Conservation (phyloP, 208 protist genomes). For the Hexamita inflata region DNA sequence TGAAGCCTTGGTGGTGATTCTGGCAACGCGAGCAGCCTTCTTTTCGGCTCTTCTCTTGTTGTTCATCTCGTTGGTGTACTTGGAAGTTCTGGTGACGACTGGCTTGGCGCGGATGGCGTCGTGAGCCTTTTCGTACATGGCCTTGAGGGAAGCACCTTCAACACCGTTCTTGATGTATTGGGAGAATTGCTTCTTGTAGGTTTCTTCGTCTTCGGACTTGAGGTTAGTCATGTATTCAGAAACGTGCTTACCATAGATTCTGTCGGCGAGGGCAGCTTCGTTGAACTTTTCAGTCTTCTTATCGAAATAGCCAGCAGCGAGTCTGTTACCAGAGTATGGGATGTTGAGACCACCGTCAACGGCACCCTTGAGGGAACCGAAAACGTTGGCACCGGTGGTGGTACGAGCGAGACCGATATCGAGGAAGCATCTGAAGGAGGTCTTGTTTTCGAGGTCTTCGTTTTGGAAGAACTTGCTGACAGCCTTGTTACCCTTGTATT, state of each 20-base stretch:
- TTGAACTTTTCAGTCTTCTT: constrained; percentile 62
- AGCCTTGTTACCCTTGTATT: constrained; percentile 74
- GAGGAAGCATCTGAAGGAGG: constrained; percentile 82
- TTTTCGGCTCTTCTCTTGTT: no score
- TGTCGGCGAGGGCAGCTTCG: constrained; percentile 58
- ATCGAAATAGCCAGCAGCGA: constrained; percentile 81
- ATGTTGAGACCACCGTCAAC: constrained; percentile 86
- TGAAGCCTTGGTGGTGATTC: no score
- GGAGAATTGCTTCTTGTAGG: constrained; percentile 75
- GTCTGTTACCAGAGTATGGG: constrained; percentile 75
- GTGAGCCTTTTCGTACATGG: constrained; percentile 75
- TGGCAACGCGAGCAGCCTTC: no score
- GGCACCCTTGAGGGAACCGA: constrained; percentile 73
- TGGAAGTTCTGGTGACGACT: no score
- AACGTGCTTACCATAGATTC: constrained; percentile 90
- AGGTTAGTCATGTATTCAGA: constrained; percentile 87
- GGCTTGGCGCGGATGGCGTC: constrained; percentile 73
- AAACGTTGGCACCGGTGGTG: constrained; percentile 79
- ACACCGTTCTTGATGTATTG: constrained; percentile 74
- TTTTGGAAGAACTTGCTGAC: constrained; percentile 62
- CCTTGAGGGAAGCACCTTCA: constrained; percentile 68
- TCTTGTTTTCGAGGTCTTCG: constrained; percentile 55
- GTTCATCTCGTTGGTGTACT: no score
- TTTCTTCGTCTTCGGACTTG: constrained; percentile 70
- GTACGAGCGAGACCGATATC: constrained; percentile 86